Base-by-base conservation (phyloP, 805 yeast genomes). In the Candida taoyuanica region DNA sequence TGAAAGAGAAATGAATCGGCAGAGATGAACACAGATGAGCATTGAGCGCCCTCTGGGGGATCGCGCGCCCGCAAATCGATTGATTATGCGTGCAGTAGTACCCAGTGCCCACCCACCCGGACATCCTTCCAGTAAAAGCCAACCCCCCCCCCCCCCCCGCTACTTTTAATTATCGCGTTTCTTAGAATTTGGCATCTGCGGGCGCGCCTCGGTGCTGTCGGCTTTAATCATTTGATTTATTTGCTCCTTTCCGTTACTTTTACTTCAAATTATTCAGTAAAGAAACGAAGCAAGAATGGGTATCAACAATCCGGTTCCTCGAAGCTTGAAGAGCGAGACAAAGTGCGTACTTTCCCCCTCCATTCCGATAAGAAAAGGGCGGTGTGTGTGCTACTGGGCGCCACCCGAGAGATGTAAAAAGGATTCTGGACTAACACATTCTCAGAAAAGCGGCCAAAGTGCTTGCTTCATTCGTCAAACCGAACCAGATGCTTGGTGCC, bases 231-330 rank as follows among this genome's bases (percentile, higher is more conserved):
- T n/a, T n/a, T n/a, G n/a, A n/a, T n/a, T n/a, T n/a, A n/a, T n/a
- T n/a, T n/a, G n/a, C n/a, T n/a, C n/a, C n/a, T n/a, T n/a, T n/a
- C n/a, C n/a, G n/a, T n/a, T n/a, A n/a, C n/a, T n/a, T n/a, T n/a
- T n/a, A n/a, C n/a, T n/a, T n/a, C n/a, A n/a, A n/a, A n/a, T n/a
- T n/a, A n/a, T n/a, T 17, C 15, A 21, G 9, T 17, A 16, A 21
- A 6, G 26, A n/a, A 14, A 11, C 3, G 13, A 28, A 13, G 14
- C 8, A 18, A 20, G 25, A 34, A 80, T 81, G 87, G 88, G 86
- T 44, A 70, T 91, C 59, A 93, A 89, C 66, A 91, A 91, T 73
- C 98, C 98, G 17, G 74, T 93, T 47, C 98, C 98, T 43, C 74
- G 94, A 64, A 82, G 91, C 56, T 72, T 91, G 56, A 81, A 78